phyloP scores from a whole-genome alignment of 306 rosid species.

The Sphenostylis stenocarpa region DNA sequence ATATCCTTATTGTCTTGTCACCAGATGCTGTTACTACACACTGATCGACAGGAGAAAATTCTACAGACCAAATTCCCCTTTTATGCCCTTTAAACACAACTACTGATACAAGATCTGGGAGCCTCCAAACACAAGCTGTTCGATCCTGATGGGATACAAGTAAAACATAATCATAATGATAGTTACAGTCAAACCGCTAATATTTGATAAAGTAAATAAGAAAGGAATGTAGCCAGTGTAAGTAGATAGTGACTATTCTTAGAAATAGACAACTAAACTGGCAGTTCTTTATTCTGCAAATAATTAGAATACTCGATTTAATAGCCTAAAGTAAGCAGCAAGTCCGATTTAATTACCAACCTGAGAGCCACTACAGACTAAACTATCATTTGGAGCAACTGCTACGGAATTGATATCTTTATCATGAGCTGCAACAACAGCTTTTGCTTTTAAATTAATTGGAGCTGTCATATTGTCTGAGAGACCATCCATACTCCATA shows the following conservation, averaged over 20 bases:
- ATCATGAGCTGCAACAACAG: constrained; percentile 94
- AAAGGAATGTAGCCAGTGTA: constrained; percentile 3
- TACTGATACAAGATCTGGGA: constrained; percentile 77
- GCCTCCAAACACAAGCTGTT: constrained; percentile 95
- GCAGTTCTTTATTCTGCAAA: not conserved
- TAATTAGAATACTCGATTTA: constrained; percentile 5
- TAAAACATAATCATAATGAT: not conserved
- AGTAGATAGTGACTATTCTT: not conserved
- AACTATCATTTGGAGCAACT: constrained; percentile 92
- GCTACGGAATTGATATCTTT: constrained; percentile 95
- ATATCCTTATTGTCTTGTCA: constrained; percentile 88
- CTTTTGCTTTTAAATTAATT: constrained; percentile 75
- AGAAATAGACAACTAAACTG: not conserved
- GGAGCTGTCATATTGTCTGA: constrained; percentile 47
- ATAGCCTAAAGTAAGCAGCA: constrained; percentile 14
- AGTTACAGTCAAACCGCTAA: not conserved
- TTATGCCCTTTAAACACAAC: constrained; percentile 87
- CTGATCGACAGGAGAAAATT: constrained; percentile 96
- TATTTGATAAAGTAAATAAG: too few species aligned
- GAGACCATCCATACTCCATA: constrained; percentile 80
- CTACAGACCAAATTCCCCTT: constrained; percentile 96
- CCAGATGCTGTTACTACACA: constrained; percentile 96
- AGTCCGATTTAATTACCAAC: constrained; percentile 47
- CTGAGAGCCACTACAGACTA: constrained; percentile 98
- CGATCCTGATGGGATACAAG: constrained; percentile 65